A percentile compares a stretch with the other conserved stretches of the same genome.
Conservation (phyloP, 2,329 filamentous ascomycete species). For the Aspergillus sojae region DNA sequence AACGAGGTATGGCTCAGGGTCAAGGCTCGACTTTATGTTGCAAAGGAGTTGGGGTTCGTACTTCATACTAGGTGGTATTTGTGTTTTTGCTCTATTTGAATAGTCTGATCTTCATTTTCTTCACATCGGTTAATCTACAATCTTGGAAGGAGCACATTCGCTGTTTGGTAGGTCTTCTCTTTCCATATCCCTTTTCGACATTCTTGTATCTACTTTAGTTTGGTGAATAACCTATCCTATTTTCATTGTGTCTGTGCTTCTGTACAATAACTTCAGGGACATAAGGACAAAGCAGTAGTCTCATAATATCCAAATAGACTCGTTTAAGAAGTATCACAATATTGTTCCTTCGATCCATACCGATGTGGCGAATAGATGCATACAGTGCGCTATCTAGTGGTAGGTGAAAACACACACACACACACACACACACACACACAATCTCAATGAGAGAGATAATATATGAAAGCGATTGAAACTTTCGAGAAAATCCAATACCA, state of each 20-base stretch:
- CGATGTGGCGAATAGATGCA: not conserved
- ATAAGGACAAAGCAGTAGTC: not conserved
- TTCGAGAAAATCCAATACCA: not conserved
- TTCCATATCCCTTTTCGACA: not conserved
- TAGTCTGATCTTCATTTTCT: not conserved
- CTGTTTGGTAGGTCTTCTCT: not conserved
- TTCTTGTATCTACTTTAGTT: not conserved
- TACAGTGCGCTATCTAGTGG: not conserved
- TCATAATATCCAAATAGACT: not conserved
- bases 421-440: no score
- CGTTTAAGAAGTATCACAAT: not conserved
- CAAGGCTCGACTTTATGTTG: conserved; percentile 14
- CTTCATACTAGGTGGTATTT: conserved; percentile 7
- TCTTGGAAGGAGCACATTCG: not conserved
- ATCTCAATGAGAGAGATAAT: not conserved
- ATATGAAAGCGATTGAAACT: not conserved
- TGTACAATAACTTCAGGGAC: not conserved
- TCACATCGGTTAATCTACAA: not conserved
- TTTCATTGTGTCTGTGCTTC: not conserved
- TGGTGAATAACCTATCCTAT: not conserved
- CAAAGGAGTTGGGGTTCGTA: conserved; percentile 20
- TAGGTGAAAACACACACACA: not conserved
- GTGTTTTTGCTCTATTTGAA: conserved; percentile 2
- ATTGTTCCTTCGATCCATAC: not conserved
- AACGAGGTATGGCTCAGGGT: conserved; percentile 16